These are phyloP conservation scores for Dactylellina haptotyla DNA, from an alignment of 2,329 filamentous ascomycete genomes.

Conservation along the genomic window DNA sequence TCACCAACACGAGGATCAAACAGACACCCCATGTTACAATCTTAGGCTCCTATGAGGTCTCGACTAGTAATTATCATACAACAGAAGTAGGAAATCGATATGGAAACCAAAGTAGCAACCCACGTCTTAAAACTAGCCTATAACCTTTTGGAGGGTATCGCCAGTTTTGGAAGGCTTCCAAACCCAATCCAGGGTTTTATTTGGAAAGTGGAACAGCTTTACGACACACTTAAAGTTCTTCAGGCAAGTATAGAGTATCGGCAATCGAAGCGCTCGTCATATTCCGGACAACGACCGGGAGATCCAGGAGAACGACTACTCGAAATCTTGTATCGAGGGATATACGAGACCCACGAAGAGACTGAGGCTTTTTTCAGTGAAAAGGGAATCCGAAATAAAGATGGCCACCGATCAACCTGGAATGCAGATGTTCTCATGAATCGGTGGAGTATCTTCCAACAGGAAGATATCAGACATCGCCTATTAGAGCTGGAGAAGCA, in stretches of 20 bases:
- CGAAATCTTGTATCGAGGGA: background rate
- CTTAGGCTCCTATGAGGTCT: background rate
- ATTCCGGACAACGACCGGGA: background rate
- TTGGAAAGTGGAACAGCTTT: constrained; percentile 17
- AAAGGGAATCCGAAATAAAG: background rate
- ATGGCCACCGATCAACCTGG: constrained; percentile 15
- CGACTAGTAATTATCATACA: background rate
- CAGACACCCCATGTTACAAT: background rate
- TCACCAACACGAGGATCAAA: background rate
- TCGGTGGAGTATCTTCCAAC: constrained; percentile 15
- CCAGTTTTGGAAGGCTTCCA: constrained; percentile 1
- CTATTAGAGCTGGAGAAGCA: constrained; percentile 8
- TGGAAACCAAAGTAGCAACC: background rate
- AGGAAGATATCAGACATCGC: constrained; percentile 1
- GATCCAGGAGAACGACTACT: constrained; percentile 13
- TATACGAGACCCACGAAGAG: constrained; percentile 8
- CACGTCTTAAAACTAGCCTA: background rate
- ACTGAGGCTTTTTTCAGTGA: constrained; percentile 6
- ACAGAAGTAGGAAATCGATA: background rate
- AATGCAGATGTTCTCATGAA: constrained; percentile 10
- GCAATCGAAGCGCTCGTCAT: constrained; percentile 1
- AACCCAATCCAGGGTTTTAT: constrained; percentile 1
- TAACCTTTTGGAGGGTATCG: constrained; percentile 1
- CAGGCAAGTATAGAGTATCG: constrained; percentile 4
- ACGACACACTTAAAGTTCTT: constrained; percentile 19